Base-by-base conservation (phyloP, 2,329 filamentous ascomycete genomes). In the Teratosphaeria gauchensis region DNA sequence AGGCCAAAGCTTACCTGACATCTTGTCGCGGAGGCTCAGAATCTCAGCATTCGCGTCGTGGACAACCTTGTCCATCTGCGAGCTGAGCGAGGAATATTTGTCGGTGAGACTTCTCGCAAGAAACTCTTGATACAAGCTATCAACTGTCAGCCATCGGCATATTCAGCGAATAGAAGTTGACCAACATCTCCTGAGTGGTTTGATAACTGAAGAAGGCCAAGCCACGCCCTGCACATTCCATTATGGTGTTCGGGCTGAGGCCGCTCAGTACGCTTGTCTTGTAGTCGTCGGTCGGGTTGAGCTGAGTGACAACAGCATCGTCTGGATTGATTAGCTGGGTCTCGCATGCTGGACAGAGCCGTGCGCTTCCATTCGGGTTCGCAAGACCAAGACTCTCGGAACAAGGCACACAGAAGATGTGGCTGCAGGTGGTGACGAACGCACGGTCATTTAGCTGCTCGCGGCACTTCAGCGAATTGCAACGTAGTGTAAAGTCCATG, bases 401-500 rank as follows among this genome's bases (percentile, higher is more conserved):
- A 68, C 92, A 97, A 19, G 83, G 77, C 1, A 85, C 73, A 70
- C 92, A 96, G 74, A 95, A 95, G 51, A 95, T 86, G 73, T 96
- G 92, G 62, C 91, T 91, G 83, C 92, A 97, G 14, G 89, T 94
- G 4, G 92, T 96, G 35, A 96, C 90, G 1, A 96, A 80, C 11
- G 90, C 92, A 62, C 82, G 80, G 48, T 88, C 84, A 35, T 77
- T 79, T 35, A 96, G 80, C 63, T 86, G 82, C 48, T 77, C 77
- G 53, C 89, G 83, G 68, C 92, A 96, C 61, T 85, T 87, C 38
- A 92, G 78, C 31, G 84, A 82, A 71, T 96, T 96, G 77, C 92
- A 96, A 38, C 84, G 82, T 28, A 96, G 76, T 24, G 79, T 76
- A 60, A 86, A 83, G 59, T 95, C 89, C 88, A 95, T 94, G 42